phyloP scores from a whole-genome alignment of 208 protist genomes.

The Angomonas deanei region DNA sequence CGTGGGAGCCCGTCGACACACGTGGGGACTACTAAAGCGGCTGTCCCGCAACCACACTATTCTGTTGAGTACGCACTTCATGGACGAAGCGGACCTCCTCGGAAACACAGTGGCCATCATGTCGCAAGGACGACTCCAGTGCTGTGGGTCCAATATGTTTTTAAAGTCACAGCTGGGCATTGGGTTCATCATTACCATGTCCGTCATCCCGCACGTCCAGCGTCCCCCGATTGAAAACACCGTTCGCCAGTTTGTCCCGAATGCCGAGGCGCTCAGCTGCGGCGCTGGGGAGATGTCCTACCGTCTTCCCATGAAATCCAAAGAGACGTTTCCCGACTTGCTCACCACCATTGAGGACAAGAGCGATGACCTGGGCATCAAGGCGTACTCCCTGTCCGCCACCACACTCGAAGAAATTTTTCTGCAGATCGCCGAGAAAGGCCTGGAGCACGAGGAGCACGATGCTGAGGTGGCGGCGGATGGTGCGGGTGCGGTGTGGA shows the following conservation, averaged over 20 bases:
- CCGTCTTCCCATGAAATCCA: slow-evolving; percentile 42
- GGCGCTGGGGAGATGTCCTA: slow-evolving; percentile 40
- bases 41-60: slow-evolving; percentile 53
- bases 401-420: slow-evolving; percentile 81
- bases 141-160: slow-evolving; percentile 47
- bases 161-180: slow-evolving; percentile 53
- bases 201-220: slow-evolving; percentile 12
- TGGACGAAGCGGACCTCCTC: slow-evolving; percentile 97
- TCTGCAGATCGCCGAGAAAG: slow-evolving; percentile 30
- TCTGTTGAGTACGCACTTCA: slow-evolving; percentile 89
- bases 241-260: slow-evolving; percentile 22
- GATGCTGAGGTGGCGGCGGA: not conserved
- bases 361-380: slow-evolving; percentile 22
- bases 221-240: slow-evolving; percentile 16
- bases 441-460: not conserved
- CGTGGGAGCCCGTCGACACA: slow-evolving; percentile 55
- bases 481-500: slow-evolving; percentile 23
- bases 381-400: slow-evolving; percentile 45
- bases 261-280: slow-evolving; percentile 18
- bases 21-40: slow-evolving; percentile 72
- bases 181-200: slow-evolving; percentile 57
- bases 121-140: slow-evolving; percentile 51
- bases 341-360: slow-evolving; percentile 34
- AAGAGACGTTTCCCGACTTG: slow-evolving; percentile 31
- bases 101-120: slow-evolving; percentile 91